Conservation (phyloP, 1,284 basidiomycete species). For the Ustilago tritici region DNA sequence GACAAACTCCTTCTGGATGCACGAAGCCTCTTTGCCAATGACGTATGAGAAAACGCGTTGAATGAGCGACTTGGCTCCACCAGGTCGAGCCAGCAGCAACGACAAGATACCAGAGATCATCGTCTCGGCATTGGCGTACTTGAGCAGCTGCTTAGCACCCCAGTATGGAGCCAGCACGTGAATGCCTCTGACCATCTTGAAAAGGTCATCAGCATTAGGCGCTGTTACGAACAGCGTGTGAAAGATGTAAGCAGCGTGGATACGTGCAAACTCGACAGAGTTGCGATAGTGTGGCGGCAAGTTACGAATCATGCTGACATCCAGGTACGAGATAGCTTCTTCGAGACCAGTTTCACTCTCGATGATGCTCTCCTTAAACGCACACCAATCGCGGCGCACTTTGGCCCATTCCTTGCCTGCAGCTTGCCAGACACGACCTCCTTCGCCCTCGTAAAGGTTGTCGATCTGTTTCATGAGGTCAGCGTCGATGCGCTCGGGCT, state of each 20-base stretch:
- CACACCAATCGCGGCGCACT: constrained; percentile 55
- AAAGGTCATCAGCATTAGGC: constrained; percentile 63
- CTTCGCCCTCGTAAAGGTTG: constrained; percentile 55
- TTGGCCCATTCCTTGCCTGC: constrained; percentile 61
- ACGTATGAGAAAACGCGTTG: constrained; percentile 65
- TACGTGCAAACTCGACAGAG: constrained; percentile 64
- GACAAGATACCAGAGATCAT: constrained; percentile 66
- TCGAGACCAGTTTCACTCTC: constrained; percentile 67
- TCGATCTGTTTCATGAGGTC: constrained; percentile 57
- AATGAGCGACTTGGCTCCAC: constrained; percentile 67
- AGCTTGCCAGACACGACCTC: constrained; percentile 52
- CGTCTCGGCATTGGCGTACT: constrained; percentile 64
- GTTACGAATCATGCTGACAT: constrained; percentile 62
- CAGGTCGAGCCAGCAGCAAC: constrained; percentile 65
- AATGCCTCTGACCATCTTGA: constrained; percentile 63
- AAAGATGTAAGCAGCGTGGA: constrained; percentile 63
- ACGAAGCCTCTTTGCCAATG: constrained; percentile 55
- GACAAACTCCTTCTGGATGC: constrained; percentile 65
- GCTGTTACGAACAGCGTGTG: constrained; percentile 64
- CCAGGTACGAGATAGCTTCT: constrained; percentile 58
- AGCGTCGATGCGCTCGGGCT: constrained; percentile 55
- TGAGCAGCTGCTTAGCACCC: constrained; percentile 67
- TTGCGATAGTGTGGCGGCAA: constrained; percentile 62
- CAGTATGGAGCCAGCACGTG: constrained; percentile 68
- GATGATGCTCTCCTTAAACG: constrained; percentile 66